Evolutionary conservation across 2,329 filamentous ascomycete species (phyloP).

Genomic region (Karstenula rhodostoma): DNA sequence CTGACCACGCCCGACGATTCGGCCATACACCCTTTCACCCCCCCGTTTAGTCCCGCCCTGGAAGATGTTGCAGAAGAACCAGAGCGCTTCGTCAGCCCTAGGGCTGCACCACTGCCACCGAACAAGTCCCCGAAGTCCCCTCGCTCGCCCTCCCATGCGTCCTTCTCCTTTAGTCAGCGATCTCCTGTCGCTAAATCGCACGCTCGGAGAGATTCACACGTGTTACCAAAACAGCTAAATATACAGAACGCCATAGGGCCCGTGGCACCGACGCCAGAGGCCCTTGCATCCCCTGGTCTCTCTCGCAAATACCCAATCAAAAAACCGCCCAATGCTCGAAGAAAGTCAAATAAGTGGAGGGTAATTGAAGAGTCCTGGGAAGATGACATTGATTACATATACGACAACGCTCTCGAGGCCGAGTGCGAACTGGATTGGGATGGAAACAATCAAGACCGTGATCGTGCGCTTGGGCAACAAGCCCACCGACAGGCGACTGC

Average conservation of each 20-base stretch:
- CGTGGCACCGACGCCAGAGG: slow-evolving; percentile 55
- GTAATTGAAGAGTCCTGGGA: slow-evolving; percentile 62
- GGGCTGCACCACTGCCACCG: slow-evolving; percentile 45
- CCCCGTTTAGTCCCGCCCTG: slow-evolving; percentile 51
- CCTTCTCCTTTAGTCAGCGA: slow-evolving; percentile 38
- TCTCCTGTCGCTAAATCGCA: slow-evolving; percentile 30
- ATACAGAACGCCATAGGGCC: slow-evolving; percentile 37
- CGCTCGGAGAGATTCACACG: slow-evolving; percentile 32
- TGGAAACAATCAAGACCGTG: slow-evolving; percentile 46
- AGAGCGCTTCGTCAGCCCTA: slow-evolving; percentile 43
- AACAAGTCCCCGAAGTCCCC: slow-evolving; percentile 34
- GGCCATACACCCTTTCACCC: slow-evolving; percentile 49
- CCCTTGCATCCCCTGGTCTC: slow-evolving; percentile 53
- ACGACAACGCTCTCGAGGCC: slow-evolving; percentile 67
- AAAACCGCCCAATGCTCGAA: slow-evolving; percentile 30
- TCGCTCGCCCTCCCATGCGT: slow-evolving; percentile 37
- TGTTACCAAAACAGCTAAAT: slow-evolving; percentile 29
- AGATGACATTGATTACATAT: slow-evolving; percentile 69
- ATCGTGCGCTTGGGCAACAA: slow-evolving; percentile 29
- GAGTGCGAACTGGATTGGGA: slow-evolving; percentile 69
- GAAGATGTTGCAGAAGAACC: slow-evolving; percentile 49
- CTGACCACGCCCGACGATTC: slow-evolving; percentile 54
- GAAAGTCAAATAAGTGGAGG: slow-evolving; percentile 45
- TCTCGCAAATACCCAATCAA: slow-evolving; percentile 32
- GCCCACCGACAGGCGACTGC: slow-evolving; percentile 17